Percentiles rank a stretch among this genome's conserved stretches.
These are phyloP conservation scores for Septoria petroselini DNA, from an alignment of 2,329 filamentous ascomycete genomes.

Conservation along the genomic window DNA sequence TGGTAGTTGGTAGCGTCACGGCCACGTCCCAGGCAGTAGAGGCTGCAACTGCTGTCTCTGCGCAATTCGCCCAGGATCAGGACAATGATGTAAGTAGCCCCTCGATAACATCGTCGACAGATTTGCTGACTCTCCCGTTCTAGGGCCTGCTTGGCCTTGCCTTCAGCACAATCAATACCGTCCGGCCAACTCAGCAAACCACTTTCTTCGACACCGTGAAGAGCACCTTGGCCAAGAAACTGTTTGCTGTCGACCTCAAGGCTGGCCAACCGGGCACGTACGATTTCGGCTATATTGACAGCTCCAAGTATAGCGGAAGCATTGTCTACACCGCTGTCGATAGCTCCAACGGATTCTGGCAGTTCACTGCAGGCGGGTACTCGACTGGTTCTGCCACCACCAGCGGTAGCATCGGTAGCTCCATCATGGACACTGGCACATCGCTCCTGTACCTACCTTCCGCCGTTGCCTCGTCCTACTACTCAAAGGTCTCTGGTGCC, in stretches of 20 bases:
- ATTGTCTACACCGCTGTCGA: slow-evolving; percentile 58
- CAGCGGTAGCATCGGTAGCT: slow-evolving; percentile 47
- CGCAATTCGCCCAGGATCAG: slow-evolving; percentile 50
- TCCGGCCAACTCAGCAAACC: slow-evolving; percentile 49
- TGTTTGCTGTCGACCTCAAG: slow-evolving; percentile 60
- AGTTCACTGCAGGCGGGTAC: slow-evolving; percentile 57
- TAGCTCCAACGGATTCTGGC: slow-evolving; percentile 61
- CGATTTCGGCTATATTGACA: slow-evolving; percentile 60
- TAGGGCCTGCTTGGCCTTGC: slow-evolving; percentile 57
- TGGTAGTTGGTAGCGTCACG: slow-evolving; percentile 58
- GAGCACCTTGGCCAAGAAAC: slow-evolving; percentile 47
- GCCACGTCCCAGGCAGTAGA: slow-evolving; percentile 63
- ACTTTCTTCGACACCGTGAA: slow-evolving; percentile 63
- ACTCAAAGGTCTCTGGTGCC: slow-evolving; percentile 55
- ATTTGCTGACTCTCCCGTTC: too few relatives aligned
- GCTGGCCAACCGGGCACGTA: slow-evolving; percentile 52
- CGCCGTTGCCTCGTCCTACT: slow-evolving; percentile 57
- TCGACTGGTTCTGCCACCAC: slow-evolving; percentile 48
- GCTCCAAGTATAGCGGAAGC: slow-evolving; percentile 53
- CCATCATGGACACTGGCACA: slow-evolving; percentile 69
- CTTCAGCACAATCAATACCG: slow-evolving; percentile 59
- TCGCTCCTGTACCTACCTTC: slow-evolving; percentile 61
- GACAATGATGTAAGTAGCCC: slow-evolving; percentile 46
- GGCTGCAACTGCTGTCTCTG: slow-evolving; percentile 58
- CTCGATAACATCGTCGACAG: too few relatives aligned